Percentiles rank a stretch among this genome's conserved stretches.
Conservation (phyloP, 2,329 filamentous ascomycete genomes). For the Tolypocladium cylindrosporum region DNA sequence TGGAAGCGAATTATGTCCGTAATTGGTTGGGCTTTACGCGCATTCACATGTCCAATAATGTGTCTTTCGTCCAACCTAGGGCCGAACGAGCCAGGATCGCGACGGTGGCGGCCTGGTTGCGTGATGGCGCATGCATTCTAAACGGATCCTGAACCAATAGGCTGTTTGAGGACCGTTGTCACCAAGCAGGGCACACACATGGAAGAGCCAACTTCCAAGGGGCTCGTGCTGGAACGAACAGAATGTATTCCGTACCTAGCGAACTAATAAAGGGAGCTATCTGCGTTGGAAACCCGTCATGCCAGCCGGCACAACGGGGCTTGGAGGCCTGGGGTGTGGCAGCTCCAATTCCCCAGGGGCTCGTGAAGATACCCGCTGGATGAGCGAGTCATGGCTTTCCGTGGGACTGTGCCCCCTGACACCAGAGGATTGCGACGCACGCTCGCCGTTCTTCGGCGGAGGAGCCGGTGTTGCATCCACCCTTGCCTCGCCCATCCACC, state of each 20-base stretch:
- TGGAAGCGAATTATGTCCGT: background rate
- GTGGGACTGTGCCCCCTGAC: background rate
- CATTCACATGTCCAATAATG: background rate
- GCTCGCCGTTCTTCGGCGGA: background rate
- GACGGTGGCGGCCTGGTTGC: background rate
- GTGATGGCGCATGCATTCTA: background rate
- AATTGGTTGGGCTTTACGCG: background rate
- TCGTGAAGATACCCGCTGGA: background rate
- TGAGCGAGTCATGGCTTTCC: background rate
- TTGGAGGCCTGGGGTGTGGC: background rate
- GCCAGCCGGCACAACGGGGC: background rate
- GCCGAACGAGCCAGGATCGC: background rate
- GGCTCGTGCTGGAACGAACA: background rate
- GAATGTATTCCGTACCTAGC: background rate
- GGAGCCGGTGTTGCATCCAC: background rate
- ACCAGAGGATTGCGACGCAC: background rate
- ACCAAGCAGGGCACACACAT: background rate
- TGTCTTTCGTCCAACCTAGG: background rate
- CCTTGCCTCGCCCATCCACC: background rate
- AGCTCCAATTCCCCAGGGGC: background rate
- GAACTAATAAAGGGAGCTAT: background rate
- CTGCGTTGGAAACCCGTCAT: background rate
- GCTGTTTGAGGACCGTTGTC: background rate
- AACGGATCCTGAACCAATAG: background rate
- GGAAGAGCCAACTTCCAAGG: background rate